These are phyloP conservation scores for Flaveria floridana DNA, from an alignment of 140 eudicot species.

Conservation along the genomic window DNA sequence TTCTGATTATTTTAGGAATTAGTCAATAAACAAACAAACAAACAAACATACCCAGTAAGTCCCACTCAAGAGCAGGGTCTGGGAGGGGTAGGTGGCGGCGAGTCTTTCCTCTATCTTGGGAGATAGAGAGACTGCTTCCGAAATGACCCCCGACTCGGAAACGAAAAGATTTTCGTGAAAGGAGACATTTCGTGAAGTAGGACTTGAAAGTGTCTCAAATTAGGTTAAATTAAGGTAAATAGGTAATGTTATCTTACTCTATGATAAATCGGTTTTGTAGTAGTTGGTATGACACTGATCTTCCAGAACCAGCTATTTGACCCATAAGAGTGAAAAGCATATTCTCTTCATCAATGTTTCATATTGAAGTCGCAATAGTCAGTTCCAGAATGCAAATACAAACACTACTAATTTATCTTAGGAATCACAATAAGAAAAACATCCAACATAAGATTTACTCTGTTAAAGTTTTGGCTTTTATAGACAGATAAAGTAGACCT, in stretches of 20 bases:
- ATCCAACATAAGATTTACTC: background rate
- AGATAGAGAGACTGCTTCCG: too few species aligned
- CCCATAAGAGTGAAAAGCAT: background rate
- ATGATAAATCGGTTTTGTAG: background rate
- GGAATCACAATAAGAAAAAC: background rate
- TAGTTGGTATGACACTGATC: background rate
- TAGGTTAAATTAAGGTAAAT: background rate
- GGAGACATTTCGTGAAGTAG: background rate
- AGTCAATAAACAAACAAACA: background rate
- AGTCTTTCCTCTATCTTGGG: too few species aligned
- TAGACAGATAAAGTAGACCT: conserved; percentile 76
- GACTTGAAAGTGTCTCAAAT: background rate
- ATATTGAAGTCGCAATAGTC: background rate
- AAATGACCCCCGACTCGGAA: too few species aligned
- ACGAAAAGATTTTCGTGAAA: background rate
- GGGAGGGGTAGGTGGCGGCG: too few species aligned
- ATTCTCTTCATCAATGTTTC: background rate
- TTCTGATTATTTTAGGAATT: background rate
- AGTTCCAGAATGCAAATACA: background rate
- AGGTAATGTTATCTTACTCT: background rate
- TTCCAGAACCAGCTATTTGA: background rate
- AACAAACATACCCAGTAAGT: too few species aligned
- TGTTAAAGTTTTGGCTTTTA: conserved; percentile 24
- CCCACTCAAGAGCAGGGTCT: too few species aligned
- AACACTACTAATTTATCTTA: conserved; percentile 13